A percentile compares a stretch with the other conserved stretches of the same genome.
Conservation (phyloP, 2,329 filamentous ascomycete genomes). For the Fusarium kyushuense region DNA sequence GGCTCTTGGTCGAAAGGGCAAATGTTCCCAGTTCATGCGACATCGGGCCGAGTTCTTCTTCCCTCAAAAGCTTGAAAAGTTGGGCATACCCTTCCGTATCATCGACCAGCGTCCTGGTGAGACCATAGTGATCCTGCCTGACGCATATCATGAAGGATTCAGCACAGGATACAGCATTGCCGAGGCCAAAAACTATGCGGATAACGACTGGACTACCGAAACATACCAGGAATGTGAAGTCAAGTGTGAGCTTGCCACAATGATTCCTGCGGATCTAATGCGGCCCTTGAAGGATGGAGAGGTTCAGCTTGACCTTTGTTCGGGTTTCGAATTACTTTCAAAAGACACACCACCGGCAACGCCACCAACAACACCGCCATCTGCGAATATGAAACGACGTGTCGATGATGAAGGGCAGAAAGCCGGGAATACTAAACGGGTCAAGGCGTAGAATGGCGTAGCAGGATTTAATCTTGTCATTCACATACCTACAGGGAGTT, state of each 20-base stretch:
- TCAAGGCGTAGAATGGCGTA: constrained; percentile 36
- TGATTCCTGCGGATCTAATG: constrained; percentile 54
- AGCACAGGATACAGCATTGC: constrained; percentile 58
- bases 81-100: constrained; percentile 54
- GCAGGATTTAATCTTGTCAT: constrained; percentile 3
- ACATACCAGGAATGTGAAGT: constrained; percentile 53
- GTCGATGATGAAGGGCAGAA: constrained; percentile 20
- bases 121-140: constrained; percentile 56
- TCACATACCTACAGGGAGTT: constrained; percentile 30
- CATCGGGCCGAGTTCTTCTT: constrained; percentile 58
- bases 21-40: constrained; percentile 57
- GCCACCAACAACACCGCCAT: constrained; percentile 7
- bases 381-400: constrained; percentile 34
- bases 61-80: constrained; percentile 55
- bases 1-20: constrained; percentile 50
- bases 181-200: constrained; percentile 57
- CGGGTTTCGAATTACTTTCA: constrained; percentile 32
- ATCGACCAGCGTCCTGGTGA: constrained; percentile 56
- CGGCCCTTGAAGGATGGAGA: constrained; percentile 50
- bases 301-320: constrained; percentile 52
- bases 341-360: constrained; percentile 24
- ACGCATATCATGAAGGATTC: constrained; percentile 57
- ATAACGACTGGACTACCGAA: constrained; percentile 52
- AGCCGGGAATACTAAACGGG: constrained; percentile 33
- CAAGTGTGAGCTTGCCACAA: constrained; percentile 52